These are phyloP conservation scores for Kazachstania kunashirensis DNA, from an alignment of 805 yeast species.

Conservation along the genomic window DNA sequence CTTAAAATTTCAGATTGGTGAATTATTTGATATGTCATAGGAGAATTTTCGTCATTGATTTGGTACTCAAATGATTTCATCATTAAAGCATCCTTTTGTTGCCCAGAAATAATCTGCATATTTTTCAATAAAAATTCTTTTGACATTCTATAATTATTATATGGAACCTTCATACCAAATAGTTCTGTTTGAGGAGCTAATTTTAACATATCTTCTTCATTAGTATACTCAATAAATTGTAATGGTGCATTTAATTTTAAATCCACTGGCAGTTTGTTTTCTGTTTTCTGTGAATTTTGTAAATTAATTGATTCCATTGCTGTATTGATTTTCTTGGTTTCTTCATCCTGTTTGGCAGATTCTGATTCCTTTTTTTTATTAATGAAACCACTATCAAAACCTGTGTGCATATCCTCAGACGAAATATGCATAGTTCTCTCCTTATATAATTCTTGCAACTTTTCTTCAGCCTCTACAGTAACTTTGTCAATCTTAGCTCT, in stretches of 20 bases:
- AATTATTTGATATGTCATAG: conserved; percentile 54
- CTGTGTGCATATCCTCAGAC: conserved; percentile 85
- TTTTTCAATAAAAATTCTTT: conserved; percentile 45
- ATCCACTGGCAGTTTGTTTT: conserved; percentile 1
- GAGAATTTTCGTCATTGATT: conserved; percentile 36
- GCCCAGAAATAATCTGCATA: conserved; percentile 62
- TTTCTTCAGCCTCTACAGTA: conserved; percentile 51
- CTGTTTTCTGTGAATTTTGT: background rate
- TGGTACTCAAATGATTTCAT: conserved; percentile 88
- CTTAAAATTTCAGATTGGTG: conserved; percentile 74
- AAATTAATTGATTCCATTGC: conserved; percentile 6
- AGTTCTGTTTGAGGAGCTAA: conserved; percentile 54
- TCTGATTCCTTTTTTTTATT: conserved; percentile 39
- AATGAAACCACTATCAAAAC: conserved; percentile 77
- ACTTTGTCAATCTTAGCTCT: conserved; percentile 61
- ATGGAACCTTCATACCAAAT: conserved; percentile 47
- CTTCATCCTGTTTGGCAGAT: conserved; percentile 10
- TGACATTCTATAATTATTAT: conserved; percentile 40
- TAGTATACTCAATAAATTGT: conserved; percentile 25
- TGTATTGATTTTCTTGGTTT: conserved; percentile 5
- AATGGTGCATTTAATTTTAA: conserved; percentile 5
- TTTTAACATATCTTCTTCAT: conserved; percentile 42
- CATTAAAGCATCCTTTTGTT: conserved; percentile 83
- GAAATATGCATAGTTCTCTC: conserved; percentile 72
- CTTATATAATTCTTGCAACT: conserved; percentile 53